phyloP scores from a whole-genome alignment of 163 green algal species.

The Chlamydomonas reinhardtii region DNA sequence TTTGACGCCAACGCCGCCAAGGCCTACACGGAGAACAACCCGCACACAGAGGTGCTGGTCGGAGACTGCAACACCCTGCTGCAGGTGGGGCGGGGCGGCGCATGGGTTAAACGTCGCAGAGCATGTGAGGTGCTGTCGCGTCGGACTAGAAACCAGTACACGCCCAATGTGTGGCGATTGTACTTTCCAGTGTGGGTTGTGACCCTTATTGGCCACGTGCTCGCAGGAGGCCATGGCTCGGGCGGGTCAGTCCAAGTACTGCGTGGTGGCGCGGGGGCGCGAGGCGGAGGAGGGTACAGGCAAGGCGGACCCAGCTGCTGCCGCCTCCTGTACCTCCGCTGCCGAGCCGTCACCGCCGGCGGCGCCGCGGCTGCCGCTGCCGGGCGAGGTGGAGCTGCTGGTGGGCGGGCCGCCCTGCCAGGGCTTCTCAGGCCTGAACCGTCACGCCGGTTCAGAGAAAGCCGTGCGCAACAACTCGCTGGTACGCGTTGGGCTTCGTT shows the following conservation, averaged over 20 bases:
- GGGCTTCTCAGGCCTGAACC: constrained; percentile 98
- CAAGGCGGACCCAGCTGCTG: constrained; percentile 40
- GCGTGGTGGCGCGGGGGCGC: no score
- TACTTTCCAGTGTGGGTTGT: no score
- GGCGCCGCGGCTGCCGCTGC: constrained; percentile 74
- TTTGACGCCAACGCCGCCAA: constrained; percentile 90
- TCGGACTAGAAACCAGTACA: no score
- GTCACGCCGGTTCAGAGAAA: constrained; percentile 94
- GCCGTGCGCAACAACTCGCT: constrained; percentile 95
- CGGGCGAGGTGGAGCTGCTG: constrained; percentile 96
- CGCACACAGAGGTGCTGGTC: constrained; percentile 84
- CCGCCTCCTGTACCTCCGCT: constrained; percentile 76
- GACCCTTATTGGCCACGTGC: no score
- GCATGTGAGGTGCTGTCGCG: no score
- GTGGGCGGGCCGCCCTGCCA: constrained; percentile 94
- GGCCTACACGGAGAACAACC: constrained; percentile 95
- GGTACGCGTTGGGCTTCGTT: neutral
- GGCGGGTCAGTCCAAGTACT: constrained; percentile 68
- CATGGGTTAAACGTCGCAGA: neutral
- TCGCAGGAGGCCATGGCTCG: neutral
- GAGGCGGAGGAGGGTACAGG: no score
- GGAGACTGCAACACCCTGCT: constrained; percentile 97
- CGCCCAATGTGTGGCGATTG: no score
- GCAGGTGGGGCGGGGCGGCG: constrained; percentile 46
- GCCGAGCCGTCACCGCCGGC: constrained; percentile 59